Conservation (phyloP, 768 basidiomycete genomes). For the Lactarius sp. region DNA sequence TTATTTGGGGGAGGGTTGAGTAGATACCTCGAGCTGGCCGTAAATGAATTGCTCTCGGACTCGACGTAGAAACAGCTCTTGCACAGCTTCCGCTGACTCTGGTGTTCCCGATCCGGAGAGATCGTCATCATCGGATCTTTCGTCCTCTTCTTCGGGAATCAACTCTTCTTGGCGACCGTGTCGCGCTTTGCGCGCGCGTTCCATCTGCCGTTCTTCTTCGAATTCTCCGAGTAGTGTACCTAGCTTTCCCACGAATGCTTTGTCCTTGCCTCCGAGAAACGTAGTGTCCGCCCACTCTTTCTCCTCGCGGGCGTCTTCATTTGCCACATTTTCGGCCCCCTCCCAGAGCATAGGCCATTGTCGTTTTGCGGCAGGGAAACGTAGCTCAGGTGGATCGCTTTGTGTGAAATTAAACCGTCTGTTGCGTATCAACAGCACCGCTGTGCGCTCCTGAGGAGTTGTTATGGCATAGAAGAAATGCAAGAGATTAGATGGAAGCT, state of each 20-base stretch:
- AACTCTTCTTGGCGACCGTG: conserved; percentile 43
- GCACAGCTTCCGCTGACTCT: conserved; percentile 40
- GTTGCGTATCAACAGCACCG: conserved; percentile 63
- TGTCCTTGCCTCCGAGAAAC: conserved; percentile 51
- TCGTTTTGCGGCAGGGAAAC: conserved; percentile 46
- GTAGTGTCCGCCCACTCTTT: conserved; percentile 57
- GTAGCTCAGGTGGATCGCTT: conserved; percentile 51
- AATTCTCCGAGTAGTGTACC: conserved; percentile 62
- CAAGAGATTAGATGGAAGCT: conserved; percentile 65
- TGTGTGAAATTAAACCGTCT: conserved; percentile 60
- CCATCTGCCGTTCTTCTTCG: conserved; percentile 73
- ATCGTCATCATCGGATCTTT: conserved; percentile 45
- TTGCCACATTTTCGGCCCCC: conserved; percentile 45
- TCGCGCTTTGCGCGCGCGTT: conserved; percentile 48
- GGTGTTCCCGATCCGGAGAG: conserved; percentile 37
- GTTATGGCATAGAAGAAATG: conserved; percentile 39
- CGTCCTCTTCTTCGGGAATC: conserved; percentile 70
- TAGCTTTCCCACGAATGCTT: conserved; percentile 63
- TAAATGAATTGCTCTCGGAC: conserved; percentile 72
- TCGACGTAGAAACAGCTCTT: conserved; percentile 47
- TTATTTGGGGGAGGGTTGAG: background rate
- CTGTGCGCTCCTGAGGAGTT: conserved; percentile 61
- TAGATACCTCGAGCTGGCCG: conserved; percentile 63
- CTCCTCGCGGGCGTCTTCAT: conserved; percentile 59
- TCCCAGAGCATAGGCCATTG: conserved; percentile 69